Percentiles rank a stretch among this genome's conserved stretches.
Evolutionary conservation across 2,329 filamentous ascomycete species (phyloP).

Genomic region (Polytolypa hystricis): DNA sequence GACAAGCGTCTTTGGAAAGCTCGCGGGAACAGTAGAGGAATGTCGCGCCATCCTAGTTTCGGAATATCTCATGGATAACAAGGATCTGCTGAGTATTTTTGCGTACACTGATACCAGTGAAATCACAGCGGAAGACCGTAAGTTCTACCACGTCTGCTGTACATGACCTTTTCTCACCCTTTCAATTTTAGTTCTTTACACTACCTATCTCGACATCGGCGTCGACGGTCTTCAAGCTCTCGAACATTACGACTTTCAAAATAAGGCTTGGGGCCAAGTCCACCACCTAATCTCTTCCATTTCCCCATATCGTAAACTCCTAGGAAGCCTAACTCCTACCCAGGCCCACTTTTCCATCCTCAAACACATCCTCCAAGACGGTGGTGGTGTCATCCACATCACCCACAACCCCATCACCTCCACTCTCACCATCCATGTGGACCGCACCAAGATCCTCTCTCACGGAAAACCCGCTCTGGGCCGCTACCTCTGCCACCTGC

Average conservation of each 20-base stretch:
- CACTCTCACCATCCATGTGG: conserved; percentile 44
- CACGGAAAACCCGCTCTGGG: conserved; percentile 50
- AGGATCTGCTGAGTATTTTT: conserved; percentile 34
- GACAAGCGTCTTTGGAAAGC: conserved; percentile 48
- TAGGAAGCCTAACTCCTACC: conserved; percentile 25
- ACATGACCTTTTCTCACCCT: background rate
- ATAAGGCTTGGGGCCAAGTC: conserved; percentile 36
- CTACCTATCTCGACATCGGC: conserved; percentile 32
- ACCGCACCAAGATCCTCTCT: conserved; percentile 45
- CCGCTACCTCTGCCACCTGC: conserved; percentile 46
- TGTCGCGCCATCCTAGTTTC: conserved; percentile 35
- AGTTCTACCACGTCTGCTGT: conserved; percentile 9
- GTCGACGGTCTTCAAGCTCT: conserved; percentile 33
- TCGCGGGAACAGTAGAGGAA: conserved; percentile 53
- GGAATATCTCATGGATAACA: conserved; percentile 35
- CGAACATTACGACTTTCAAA: conserved; percentile 28
- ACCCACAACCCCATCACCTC: conserved; percentile 35
- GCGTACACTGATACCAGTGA: conserved; percentile 27
- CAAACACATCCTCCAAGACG: conserved; percentile 45
- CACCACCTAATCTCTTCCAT: conserved; percentile 22
- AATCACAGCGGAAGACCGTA: conserved; percentile 31
- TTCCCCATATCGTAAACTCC: background rate
- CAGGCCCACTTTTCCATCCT: conserved; percentile 54
- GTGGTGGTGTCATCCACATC: conserved; percentile 42
- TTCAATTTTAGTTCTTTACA: conserved; percentile 26